Evolutionary conservation across 768 basidiomycete genomes (phyloP).

Genomic region (Lentinus tigrinus): DNA sequence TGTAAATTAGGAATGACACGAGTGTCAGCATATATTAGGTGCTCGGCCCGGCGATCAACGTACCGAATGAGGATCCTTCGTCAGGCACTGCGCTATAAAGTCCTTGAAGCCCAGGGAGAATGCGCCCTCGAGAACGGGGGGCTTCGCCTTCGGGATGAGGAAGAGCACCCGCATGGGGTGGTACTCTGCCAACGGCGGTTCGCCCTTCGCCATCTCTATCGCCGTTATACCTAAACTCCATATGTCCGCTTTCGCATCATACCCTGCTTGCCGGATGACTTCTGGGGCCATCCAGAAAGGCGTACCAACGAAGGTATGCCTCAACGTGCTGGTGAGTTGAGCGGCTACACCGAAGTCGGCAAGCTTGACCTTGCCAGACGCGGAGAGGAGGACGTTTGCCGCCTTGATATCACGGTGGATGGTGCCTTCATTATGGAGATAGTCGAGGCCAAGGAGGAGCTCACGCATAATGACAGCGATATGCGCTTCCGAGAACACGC

Average conservation of each 20-base stretch:
- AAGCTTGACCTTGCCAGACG: constrained; percentile 91
- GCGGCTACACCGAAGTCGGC: constrained; percentile 99
- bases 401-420: constrained; percentile 99
- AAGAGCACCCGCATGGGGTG: constrained; percentile 99
- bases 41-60: constrained; percentile 23
- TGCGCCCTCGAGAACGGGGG: constrained; percentile 83
- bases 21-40: not conserved
- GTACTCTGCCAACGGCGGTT: constrained; percentile 94
- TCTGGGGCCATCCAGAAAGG: constrained; percentile 99
- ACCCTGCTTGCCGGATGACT: constrained; percentile 95
- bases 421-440: constrained; percentile 93
- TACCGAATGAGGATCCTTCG: constrained; percentile 85
- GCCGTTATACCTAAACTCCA: constrained; percentile 99
- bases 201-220: constrained; percentile 97
- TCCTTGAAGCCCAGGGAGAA: constrained; percentile 90
- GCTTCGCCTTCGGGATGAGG: constrained; percentile 94
- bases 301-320: constrained; percentile 97
- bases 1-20: constrained; percentile 32
- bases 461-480: constrained; percentile 96
- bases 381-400: constrained; percentile 90
- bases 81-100: constrained; percentile 86
- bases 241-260: constrained; percentile 94
- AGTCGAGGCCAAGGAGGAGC: constrained; percentile 88
- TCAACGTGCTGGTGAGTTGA: constrained; percentile 88
- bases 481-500: constrained; percentile 86